Percentiles rank a stretch among this genome's conserved stretches.
Evolutionary conservation across 2,329 filamentous ascomycete species (phyloP).

Genomic region (Nemania sp.): DNA sequence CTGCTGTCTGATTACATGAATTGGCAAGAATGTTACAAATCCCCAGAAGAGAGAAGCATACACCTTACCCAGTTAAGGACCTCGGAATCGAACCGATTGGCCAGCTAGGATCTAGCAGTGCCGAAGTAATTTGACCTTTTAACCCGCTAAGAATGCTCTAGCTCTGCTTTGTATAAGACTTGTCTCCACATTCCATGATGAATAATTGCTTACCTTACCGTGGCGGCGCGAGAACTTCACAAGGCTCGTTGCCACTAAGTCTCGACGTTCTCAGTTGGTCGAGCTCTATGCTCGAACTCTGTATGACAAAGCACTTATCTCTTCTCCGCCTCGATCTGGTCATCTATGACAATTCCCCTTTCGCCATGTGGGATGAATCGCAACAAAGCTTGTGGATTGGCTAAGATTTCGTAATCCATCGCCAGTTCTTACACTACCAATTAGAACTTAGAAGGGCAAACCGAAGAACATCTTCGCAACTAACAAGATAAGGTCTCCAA

Average conservation of each 20-base stretch:
- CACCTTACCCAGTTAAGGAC: neutral
- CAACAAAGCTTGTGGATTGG: neutral
- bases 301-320: slow-evolving; percentile 16
- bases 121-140: neutral
- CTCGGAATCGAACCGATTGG: slow-evolving; percentile 22
- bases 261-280: too few relatives aligned
- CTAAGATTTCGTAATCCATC: neutral
- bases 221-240: too few relatives aligned
- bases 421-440: neutral
- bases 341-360: neutral
- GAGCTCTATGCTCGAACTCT: slow-evolving; percentile 12
- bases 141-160: neutral
- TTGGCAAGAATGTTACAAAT: slow-evolving; percentile 5
- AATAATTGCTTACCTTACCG: slow-evolving; percentile 19
- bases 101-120: neutral
- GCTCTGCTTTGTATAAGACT: too few relatives aligned
- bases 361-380: neutral
- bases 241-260: too few relatives aligned
- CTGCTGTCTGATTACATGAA: slow-evolving; percentile 1
- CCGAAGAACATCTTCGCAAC: neutral
- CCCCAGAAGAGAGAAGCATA: neutral
- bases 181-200: neutral
- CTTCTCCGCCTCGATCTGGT: neutral
- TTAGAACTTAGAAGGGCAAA: too few relatives aligned
- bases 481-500: neutral